These are phyloP conservation scores for Rhynchosporium graminicola DNA, from an alignment of 2,329 filamentous ascomycete genomes.

Conservation along the genomic window DNA sequence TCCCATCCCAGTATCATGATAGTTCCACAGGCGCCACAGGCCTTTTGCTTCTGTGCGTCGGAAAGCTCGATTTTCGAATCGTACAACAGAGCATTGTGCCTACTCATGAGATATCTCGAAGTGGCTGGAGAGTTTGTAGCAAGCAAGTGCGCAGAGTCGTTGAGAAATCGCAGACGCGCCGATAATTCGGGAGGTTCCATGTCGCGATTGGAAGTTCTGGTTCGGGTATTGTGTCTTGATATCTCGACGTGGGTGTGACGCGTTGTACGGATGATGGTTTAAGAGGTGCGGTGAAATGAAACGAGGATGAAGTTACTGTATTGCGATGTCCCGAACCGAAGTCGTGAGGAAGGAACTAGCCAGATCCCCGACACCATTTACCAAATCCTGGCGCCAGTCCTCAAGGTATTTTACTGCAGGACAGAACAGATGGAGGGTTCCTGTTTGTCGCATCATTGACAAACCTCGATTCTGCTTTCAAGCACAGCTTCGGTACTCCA, in stretches of 20 bases:
- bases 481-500: slow-evolving; percentile 11
- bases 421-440: neutral
- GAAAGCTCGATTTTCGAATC: slow-evolving; percentile 48
- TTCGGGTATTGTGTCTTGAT: neutral
- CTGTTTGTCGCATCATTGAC: neutral
- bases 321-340: slow-evolving; percentile 3
- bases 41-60: slow-evolving; percentile 54
- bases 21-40: slow-evolving; percentile 61
- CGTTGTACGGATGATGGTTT: neutral
- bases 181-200: slow-evolving; percentile 37
- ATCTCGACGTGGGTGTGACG: neutral
- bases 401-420: neutral
- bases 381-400: neutral
- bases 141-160: slow-evolving; percentile 61
- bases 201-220: neutral
- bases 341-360: neutral
- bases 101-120: slow-evolving; percentile 61
- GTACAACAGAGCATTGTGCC: slow-evolving; percentile 52
- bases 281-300: slow-evolving; percentile 16
- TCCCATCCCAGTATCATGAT: slow-evolving; percentile 55
- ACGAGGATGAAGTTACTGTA: slow-evolving; percentile 16
- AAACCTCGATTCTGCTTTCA: neutral
- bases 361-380: neutral
- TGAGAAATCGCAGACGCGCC: slow-evolving; percentile 46
- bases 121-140: slow-evolving; percentile 53